Base-by-base conservation (phyloP, 208 protist genomes). In the Wallacemonas sp. region DNA sequence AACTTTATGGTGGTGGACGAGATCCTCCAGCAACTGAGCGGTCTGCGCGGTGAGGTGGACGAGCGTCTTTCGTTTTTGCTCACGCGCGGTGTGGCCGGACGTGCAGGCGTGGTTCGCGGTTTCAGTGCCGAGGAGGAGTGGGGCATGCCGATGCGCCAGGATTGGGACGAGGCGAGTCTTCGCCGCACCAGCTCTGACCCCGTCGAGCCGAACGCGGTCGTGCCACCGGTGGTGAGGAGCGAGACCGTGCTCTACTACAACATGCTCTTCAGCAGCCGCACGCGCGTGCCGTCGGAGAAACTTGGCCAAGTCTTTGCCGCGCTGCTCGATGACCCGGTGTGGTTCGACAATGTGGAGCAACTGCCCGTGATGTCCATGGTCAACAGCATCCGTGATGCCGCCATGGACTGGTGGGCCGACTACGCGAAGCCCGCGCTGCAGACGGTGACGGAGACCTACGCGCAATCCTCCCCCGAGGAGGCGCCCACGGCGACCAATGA, bases 261-360 rank as follows among this genome's bases (percentile, higher is more conserved):
- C 52, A 59, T 59, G 52, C 52, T 59, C 26, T 59, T 65, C 29
- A 4, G 29, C 32, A 59, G 20, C 52, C 52, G 52, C 18, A n/a
- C 25, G 31, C 52, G 52, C 18, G 52, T 59, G 52, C 52, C 52
- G 20, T 20, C 31, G 5, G 52, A n/a, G 31, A 33, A 26, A 18
- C 36, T 59, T 20, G 52, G 52, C 31, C 16, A 36, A 8, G 68
- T 93, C 5, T 87, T 92, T 64, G 33, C 48, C 8, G 72, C 69
- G 23, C 86, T 95, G 72, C 74, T 93, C 31, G 31, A 81, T 64
- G 82, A 93, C 57, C 73, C 81, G 12, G 79, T 68, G n/a, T 77
- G 92, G 46, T 87, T 91, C 54, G 69, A 75, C 38, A 49, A 79
- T 36, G 77, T 92, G 61, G 82, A 84, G 55, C 61, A 74, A 41